Evolutionary conservation across 2,329 filamentous ascomycete genomes (phyloP), one percentile per base, ranked within the genome.

Genomic region (Fusarium brevicatenulatum): DNA sequence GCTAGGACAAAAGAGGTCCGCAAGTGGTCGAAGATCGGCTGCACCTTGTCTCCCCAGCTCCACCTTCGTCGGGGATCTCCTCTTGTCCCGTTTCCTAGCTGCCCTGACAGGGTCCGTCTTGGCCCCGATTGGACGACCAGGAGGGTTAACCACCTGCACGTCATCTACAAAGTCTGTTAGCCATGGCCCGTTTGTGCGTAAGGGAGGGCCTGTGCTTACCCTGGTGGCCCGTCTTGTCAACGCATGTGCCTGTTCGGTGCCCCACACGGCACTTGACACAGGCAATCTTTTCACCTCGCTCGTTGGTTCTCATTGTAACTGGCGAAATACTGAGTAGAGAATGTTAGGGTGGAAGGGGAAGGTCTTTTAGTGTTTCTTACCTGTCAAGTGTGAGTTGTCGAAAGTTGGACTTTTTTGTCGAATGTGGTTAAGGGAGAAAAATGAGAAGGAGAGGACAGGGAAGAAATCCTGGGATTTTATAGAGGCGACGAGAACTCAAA

Each of bases 1-100:
- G 16, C 2, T 9, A 37, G 2, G 18, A 28, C 2, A 15, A 9
- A 12, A 37, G 18, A 6, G 4, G 11, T 8, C 5, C 9, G 11
- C 11, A 11, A 15, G 4, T 15, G 5, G 30, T 23, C 7, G 49
- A 36, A 19, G 19, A 5, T 3, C 11, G 5, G 23, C 19, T 15
- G 5, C 43, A 21, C 4, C 50, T 16, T 16, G 5, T 7, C 28
- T 19, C 7, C 16, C 7, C 18, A 9, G 32, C 9, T 9, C 7
- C 23, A 5, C 21, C 9, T 2, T 5, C 34, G 7, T 5, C 16
- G 1, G 19, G 19, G 10, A 7, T 30, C 7, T n/a, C 34, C 28
- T 28, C 34, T n/a, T n/a, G 7, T n/a, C 15, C 50, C 23, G 19
- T n/a, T 12, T 10, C 19, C 18, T 3, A 18, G 34, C 15, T 10